These are phyloP conservation scores for Leptodontidium sp. DNA, from an alignment of 2,329 filamentous ascomycete species.

Conservation along the genomic window DNA sequence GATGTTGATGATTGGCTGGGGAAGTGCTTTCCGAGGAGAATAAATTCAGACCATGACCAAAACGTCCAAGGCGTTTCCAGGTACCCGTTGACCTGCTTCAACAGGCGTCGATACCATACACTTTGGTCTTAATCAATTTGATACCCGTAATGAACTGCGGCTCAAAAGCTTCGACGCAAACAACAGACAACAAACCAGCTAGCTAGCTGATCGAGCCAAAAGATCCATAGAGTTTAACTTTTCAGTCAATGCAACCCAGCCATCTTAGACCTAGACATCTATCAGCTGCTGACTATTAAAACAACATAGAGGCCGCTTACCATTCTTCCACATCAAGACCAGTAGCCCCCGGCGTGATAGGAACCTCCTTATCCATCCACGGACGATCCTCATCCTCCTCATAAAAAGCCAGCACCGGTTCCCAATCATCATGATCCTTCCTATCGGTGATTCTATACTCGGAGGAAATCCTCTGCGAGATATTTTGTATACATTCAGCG, in stretches of 20 bases:
- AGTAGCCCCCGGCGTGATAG: not conserved
- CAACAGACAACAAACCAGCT: too few relatives aligned
- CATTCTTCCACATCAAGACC: slow-evolving; percentile 8
- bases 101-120: too few relatives aligned
- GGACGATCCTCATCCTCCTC: not conserved
- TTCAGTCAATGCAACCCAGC: not conserved
- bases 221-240: too few relatives aligned
- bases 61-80: too few relatives aligned
- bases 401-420: slow-evolving; percentile 2
- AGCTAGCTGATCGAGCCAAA: too few relatives aligned
- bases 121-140: too few relatives aligned
- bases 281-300: not conserved
- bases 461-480: slow-evolving; percentile 1
- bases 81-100: too few relatives aligned
- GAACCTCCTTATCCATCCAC: not conserved
- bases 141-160: too few relatives aligned
- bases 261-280: not conserved
- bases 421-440: not conserved
- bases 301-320: not conserved
- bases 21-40: too few relatives aligned
- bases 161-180: too few relatives aligned
- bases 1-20: too few relatives aligned
- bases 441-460: slow-evolving; percentile 4
- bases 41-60: too few relatives aligned
- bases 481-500: slow-evolving; percentile 13